Evolutionary conservation across 2,329 filamentous ascomycete genomes (phyloP).

Genomic region (Helotiales sp.): DNA sequence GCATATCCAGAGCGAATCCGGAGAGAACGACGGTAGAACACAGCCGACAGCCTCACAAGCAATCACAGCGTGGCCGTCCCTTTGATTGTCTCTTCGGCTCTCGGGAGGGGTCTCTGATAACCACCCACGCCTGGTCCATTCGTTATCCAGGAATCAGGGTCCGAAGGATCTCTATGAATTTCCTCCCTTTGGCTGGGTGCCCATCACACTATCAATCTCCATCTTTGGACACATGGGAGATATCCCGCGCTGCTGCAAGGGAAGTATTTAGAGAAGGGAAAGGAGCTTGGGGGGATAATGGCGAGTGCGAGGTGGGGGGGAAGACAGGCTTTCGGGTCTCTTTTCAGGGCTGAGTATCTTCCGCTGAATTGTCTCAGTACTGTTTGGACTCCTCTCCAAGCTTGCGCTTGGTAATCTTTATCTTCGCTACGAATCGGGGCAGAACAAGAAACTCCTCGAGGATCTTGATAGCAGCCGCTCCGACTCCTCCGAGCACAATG

Average conservation of each 20-base stretch:
- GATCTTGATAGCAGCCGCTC: neutral
- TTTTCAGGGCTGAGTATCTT: neutral
- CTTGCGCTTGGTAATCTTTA: neutral
- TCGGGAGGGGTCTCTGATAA: neutral
- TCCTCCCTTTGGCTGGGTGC: neutral
- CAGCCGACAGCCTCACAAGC: neutral
- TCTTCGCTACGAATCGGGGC: neutral
- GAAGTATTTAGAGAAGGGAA: neutral
- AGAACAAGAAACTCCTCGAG: neutral
- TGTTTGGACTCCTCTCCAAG: constrained; percentile 8
- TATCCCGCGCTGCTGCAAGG: neutral
- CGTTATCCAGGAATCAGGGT: neutral
- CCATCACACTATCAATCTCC: neutral
- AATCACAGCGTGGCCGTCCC: neutral
- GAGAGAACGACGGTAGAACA: neutral
- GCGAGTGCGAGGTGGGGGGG: neutral
- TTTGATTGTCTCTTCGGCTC: neutral
- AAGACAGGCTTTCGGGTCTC: neutral
- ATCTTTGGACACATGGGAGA: neutral
- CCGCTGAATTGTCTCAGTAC: constrained; percentile 7
- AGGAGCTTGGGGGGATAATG: neutral
- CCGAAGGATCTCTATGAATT: neutral
- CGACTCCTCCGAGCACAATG: constrained; percentile 1
- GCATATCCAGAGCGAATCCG: too few species aligned
- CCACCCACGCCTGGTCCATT: neutral